A percentile compares a stretch with the other conserved stretches of the same genome.
These are phyloP conservation scores for Mycena floridula DNA, from an alignment of 768 basidiomycete genomes.

Conservation along the genomic window DNA sequence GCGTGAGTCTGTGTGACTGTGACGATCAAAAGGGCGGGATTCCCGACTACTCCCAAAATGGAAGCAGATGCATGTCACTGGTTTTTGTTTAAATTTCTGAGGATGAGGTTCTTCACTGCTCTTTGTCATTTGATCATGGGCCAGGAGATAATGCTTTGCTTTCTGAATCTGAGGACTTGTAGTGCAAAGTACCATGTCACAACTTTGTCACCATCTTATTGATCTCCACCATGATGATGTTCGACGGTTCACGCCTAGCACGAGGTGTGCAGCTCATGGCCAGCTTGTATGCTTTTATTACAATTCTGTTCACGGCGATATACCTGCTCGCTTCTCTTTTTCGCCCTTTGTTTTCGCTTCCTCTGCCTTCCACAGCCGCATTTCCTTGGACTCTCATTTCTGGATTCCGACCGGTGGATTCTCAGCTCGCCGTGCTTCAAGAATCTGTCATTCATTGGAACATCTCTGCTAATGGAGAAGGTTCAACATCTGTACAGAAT, in stretches of 20 bases:
- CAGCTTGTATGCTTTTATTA: slow-evolving; percentile 27
- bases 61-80: too few relatives aligned
- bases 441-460: slow-evolving; percentile 9
- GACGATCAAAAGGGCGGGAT: too few relatives aligned
- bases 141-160: too few relatives aligned
- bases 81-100: too few relatives aligned
- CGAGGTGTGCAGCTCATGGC: neutral
- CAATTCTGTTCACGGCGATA: slow-evolving; percentile 40
- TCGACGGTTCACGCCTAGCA: neutral
- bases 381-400: slow-evolving; percentile 9
- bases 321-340: slow-evolving; percentile 29
- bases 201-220: too few relatives aligned
- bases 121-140: too few relatives aligned
- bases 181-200: too few relatives aligned
- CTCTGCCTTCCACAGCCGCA: slow-evolving; percentile 15
- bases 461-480: slow-evolving; percentile 6
- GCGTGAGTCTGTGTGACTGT: too few relatives aligned
- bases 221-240: too few relatives aligned
- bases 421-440: slow-evolving; percentile 7
- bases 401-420: slow-evolving; percentile 11
- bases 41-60: too few relatives aligned
- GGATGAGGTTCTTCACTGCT: too few relatives aligned
- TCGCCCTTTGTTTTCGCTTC: slow-evolving; percentile 17
- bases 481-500: slow-evolving; percentile 20
- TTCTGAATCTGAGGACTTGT: too few relatives aligned